Evolutionary conservation across 441 rosid genomes (phyloP).

Genomic region (Mallotus repandus): DNA sequence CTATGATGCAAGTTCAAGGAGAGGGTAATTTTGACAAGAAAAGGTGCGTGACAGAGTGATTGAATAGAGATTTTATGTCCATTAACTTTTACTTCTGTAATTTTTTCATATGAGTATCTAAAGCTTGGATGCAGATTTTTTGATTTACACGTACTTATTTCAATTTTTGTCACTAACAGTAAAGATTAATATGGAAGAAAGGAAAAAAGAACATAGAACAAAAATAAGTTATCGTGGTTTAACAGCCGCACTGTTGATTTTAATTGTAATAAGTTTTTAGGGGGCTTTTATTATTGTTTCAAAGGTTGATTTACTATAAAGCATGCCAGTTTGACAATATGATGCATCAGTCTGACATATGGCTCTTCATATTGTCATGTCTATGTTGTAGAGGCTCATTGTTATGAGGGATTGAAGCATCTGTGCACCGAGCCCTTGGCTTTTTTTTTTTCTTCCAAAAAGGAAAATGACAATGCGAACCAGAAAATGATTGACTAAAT

Average conservation of each 20-base stretch:
- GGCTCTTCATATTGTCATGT: not conserved
- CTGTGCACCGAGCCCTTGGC: not conserved
- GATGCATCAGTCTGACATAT: not conserved
- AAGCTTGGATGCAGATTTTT: not conserved
- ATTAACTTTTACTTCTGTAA: not conserved
- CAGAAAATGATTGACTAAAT: not conserved
- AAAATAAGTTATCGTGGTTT: not conserved
- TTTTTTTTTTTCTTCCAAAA: not conserved
- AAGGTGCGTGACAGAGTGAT: conserved; percentile 40
- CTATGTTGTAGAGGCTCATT: not conserved
- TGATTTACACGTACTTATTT: not conserved
- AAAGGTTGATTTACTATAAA: not conserved
- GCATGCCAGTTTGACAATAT: not conserved
- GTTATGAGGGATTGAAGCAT: not conserved
- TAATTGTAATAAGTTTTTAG: not conserved
- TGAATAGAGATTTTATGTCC: conserved; percentile 12
- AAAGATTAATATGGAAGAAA: not conserved
- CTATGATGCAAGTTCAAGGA: conserved; percentile 63
- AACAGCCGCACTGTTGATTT: not conserved
- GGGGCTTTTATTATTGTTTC: not conserved
- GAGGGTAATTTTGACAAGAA: conserved; percentile 71
- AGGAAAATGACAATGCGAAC: not conserved
- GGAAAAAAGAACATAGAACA: not conserved
- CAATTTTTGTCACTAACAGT: not conserved
- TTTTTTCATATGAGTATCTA: conserved; percentile 5